phyloP scores from a whole-genome alignment of 1,139 yeast species.

The Casaregolazyma lundiana region DNA sequence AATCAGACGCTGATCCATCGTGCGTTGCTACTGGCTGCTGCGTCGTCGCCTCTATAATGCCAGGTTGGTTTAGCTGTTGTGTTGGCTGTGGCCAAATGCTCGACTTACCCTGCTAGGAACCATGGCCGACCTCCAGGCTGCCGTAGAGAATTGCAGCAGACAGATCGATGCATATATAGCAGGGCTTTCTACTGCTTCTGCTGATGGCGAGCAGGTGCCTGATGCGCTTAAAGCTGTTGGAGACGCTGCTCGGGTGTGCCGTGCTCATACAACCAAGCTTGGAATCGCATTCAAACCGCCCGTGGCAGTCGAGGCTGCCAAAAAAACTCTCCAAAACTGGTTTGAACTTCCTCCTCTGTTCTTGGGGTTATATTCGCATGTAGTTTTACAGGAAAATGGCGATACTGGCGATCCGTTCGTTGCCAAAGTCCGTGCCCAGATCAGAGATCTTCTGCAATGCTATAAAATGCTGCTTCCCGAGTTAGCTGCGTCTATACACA shows the following conservation, averaged over 20 bases:
- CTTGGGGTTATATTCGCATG: constrained; percentile 17
- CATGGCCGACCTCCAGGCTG: too few species aligned
- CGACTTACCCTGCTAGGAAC: too few species aligned
- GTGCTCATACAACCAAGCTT: constrained; percentile 73
- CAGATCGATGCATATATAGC: background rate
- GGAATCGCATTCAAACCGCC: constrained; percentile 73
- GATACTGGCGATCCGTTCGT: constrained; percentile 6
- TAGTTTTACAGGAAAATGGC: constrained; percentile 16
- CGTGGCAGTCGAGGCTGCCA: constrained; percentile 48
- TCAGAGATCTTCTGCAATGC: constrained; percentile 3
- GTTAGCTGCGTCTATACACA: background rate
- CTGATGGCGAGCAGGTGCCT: background rate
- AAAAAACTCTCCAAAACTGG: constrained; percentile 47
- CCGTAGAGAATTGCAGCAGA: background rate
- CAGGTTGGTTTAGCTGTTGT: background rate
- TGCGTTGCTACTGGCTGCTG: too few species aligned
- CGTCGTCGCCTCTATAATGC: too few species aligned
- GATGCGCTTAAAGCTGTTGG: constrained; percentile 42
- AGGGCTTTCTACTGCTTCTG: background rate
- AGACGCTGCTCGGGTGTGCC: constrained; percentile 56
- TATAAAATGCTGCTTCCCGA: constrained; percentile 5
- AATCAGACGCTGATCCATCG: constrained; percentile 84
- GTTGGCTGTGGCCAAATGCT: too few species aligned
- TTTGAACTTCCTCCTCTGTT: constrained; percentile 34
- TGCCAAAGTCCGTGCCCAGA: constrained; percentile 4